Evolutionary conservation across 208 protist genomes (phyloP).

Genomic region (Crithidia fasciculata): DNA sequence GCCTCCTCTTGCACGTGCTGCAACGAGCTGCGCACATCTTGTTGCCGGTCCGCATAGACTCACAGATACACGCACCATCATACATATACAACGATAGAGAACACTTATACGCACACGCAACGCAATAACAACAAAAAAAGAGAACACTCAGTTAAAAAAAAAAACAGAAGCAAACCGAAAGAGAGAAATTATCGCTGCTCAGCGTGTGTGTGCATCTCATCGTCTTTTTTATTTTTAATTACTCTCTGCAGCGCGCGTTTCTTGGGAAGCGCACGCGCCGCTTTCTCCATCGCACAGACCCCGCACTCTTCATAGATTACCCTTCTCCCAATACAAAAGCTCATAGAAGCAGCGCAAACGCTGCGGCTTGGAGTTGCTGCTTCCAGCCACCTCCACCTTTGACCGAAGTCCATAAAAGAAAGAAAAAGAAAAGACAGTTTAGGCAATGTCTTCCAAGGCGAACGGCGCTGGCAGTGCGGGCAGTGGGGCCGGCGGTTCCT

Average conservation of each 20-base stretch:
- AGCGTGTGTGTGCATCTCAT: no score
- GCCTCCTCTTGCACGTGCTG: no score
- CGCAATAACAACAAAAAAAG: not conserved
- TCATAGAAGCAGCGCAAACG: no score
- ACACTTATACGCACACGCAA: not conserved
- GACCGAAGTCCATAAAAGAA: not conserved
- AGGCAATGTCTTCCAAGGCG: constrained; percentile 12
- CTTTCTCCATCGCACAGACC: no score
- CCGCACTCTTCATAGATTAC: no score
- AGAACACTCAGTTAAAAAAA: not conserved
- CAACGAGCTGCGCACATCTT: not conserved
- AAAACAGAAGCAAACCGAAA: not conserved
- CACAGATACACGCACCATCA: not conserved
- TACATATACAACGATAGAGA: not conserved
- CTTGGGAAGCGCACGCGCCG: no score
- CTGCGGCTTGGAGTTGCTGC: no score
- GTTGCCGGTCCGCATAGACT: not conserved
- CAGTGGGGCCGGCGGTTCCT: not conserved
- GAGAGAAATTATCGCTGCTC: no score
- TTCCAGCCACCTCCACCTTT: no score
- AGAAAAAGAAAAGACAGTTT: not conserved
- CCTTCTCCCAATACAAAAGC: no score
- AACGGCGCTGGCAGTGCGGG: constrained; percentile 1
- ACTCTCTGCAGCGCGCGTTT: no score
- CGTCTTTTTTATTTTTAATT: no score